Evolutionary conservation across 2,329 filamentous ascomycete species (phyloP).

Genomic region (Elsinoe ampelina): DNA sequence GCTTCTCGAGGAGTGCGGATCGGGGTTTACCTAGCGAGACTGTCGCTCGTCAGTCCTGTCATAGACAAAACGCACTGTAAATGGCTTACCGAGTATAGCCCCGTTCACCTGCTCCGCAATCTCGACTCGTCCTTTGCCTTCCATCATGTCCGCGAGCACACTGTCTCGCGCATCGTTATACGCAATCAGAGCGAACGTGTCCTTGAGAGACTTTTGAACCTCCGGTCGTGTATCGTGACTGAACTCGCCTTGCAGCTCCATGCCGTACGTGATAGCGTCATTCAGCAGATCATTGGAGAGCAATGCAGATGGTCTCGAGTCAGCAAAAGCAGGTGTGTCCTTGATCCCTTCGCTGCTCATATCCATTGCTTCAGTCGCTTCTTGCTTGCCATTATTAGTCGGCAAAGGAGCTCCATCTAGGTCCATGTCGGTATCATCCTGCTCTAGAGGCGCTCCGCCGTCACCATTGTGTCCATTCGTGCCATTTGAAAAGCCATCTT

Average conservation of each 20-base stretch:
- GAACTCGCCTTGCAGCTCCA: slow-evolving; percentile 69
- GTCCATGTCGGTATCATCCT: slow-evolving; percentile 37
- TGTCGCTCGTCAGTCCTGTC: slow-evolving; percentile 40
- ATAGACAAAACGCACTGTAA: no score
- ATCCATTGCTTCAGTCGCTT: slow-evolving; percentile 27
- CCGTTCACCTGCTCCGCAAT: slow-evolving; percentile 93
- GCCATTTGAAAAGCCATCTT: slow-evolving; percentile 27
- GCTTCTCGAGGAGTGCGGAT: slow-evolving; percentile 70
- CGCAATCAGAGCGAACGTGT: slow-evolving; percentile 81
- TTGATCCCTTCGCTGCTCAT: slow-evolving; percentile 19
- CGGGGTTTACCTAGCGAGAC: slow-evolving; percentile 86
- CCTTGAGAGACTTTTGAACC: slow-evolving; percentile 62
- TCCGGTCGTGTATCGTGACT: slow-evolving; percentile 59
- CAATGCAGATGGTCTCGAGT: slow-evolving; percentile 15
- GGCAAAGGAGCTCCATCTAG: slow-evolving; percentile 25
- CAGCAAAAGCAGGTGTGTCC: background rate
- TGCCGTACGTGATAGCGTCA: slow-evolving; percentile 70
- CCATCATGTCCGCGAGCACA: slow-evolving; percentile 67
- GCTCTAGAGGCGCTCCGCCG: slow-evolving; percentile 3
- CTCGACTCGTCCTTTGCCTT: slow-evolving; percentile 60
- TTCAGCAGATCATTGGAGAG: slow-evolving; percentile 47
- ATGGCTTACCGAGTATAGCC: slow-evolving; percentile 79
- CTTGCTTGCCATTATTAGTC: background rate
- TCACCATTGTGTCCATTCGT: slow-evolving; percentile 22
- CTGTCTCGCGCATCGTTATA: slow-evolving; percentile 74